Evolutionary conservation across 257 asterid species (phyloP).

Genomic region (Solanum ossicruentum): DNA sequence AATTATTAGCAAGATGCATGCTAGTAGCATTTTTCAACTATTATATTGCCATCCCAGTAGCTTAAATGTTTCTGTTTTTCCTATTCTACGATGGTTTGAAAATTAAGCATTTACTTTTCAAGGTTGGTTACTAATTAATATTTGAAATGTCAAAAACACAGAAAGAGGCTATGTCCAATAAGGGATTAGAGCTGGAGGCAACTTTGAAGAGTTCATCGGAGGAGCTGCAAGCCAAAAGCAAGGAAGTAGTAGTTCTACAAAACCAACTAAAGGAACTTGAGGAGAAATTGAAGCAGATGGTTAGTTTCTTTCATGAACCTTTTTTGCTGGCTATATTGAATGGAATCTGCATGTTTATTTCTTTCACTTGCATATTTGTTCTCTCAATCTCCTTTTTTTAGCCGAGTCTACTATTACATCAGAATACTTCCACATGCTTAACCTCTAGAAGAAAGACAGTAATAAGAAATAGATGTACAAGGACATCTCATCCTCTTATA

Average conservation of each 20-base stretch:
- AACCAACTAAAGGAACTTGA: conserved; percentile 22
- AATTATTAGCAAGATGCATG: not conserved
- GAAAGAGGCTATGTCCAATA: conserved; percentile 38
- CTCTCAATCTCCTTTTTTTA: not conserved
- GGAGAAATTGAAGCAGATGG: conserved; percentile 50
- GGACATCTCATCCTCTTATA: not conserved
- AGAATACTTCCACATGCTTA: not conserved
- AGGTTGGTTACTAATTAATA: not conserved
- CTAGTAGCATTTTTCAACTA: not conserved
- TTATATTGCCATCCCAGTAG: not conserved
- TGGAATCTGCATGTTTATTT: not conserved
- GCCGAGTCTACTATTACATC: not conserved
- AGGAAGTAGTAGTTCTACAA: conserved; percentile 35
- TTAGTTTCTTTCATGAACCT: conserved; percentile 8
- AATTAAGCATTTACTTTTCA: not conserved
- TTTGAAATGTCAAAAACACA: conserved; percentile 20
- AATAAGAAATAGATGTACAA: not conserved
- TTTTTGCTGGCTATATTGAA: not conserved
- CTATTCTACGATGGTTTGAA: not conserved
- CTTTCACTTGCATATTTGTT: not conserved
- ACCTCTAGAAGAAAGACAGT: not conserved
- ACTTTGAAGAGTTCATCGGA: conserved; percentile 32
- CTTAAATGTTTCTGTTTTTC: not conserved
- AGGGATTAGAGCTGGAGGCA: conserved; percentile 46
- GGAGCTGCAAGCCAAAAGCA: conserved; percentile 47